Conservation (phyloP, 1,284 basidiomycete species). For the Coniferiporia weirii region DNA sequence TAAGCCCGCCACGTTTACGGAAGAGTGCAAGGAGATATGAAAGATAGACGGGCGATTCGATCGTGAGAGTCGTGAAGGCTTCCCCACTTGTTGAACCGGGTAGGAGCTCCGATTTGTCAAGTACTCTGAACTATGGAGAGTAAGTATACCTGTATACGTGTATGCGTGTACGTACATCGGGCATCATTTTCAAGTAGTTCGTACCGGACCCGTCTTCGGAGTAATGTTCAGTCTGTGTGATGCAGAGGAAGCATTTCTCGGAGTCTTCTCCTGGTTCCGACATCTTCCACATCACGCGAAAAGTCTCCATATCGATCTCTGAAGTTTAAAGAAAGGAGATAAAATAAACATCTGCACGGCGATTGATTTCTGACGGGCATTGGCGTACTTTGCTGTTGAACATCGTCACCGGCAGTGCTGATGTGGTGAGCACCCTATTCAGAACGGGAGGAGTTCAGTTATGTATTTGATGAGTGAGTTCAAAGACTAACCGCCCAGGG, state of each 20-base stretch:
- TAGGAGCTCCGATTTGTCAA: slow-evolving; percentile 41
- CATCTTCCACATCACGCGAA: slow-evolving; percentile 64
- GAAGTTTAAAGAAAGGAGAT: background rate
- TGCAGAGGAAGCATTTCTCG: slow-evolving; percentile 55
- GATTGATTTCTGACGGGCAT: too few species aligned
- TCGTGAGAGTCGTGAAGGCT: slow-evolving; percentile 59
- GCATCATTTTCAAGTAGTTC: slow-evolving; percentile 51
- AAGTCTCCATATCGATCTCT: slow-evolving; percentile 73
- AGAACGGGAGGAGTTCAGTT: too few species aligned
- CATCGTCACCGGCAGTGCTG: slow-evolving; percentile 44
- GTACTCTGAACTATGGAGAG: slow-evolving; percentile 40
- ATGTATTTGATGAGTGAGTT: background rate
- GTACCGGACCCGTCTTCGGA: slow-evolving; percentile 35
- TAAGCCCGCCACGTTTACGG: slow-evolving; percentile 50
- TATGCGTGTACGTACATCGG: slow-evolving; percentile 41
- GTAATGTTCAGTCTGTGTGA: slow-evolving; percentile 57
- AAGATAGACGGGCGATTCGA: slow-evolving; percentile 65
- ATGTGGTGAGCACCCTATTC: slow-evolving; percentile 65
- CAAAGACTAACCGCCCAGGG: slow-evolving; percentile 58
- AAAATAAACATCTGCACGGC: too few species aligned
- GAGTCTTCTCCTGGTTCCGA: slow-evolving; percentile 49
- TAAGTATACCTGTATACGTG: background rate
- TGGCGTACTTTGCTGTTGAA: slow-evolving; percentile 43
- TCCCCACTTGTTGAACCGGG: slow-evolving; percentile 42
- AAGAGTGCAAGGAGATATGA: slow-evolving; percentile 64